Conservation (phyloP, 768 basidiomycete genomes). For the Hebeloma cylindrosporum region DNA sequence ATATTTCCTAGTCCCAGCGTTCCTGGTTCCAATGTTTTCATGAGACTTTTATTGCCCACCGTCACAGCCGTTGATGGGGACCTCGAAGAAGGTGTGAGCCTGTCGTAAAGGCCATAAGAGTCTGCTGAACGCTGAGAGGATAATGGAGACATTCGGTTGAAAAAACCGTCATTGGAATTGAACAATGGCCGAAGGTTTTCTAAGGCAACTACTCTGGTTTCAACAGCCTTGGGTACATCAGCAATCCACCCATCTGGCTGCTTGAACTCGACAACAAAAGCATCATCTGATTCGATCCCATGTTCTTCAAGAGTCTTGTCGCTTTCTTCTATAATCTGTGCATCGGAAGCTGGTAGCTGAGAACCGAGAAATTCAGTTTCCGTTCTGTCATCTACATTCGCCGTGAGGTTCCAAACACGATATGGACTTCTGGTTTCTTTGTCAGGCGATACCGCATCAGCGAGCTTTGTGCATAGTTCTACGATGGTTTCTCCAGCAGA, state of each 20-base stretch:
- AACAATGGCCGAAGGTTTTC: constrained; percentile 52
- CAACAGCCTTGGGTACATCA: constrained; percentile 28
- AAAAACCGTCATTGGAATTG: constrained; percentile 54
- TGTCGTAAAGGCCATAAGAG: constrained; percentile 22
- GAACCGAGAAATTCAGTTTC: constrained; percentile 33
- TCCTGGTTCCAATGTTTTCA: constrained; percentile 58
- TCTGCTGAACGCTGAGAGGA: constrained; percentile 15
- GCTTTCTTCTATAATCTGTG: constrained; percentile 45
- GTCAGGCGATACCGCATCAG: constrained; percentile 33
- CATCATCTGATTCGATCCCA: constrained; percentile 58
- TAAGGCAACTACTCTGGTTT: constrained; percentile 16
- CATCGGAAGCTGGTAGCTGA: constrained; percentile 29
- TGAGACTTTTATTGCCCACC: constrained; percentile 26
- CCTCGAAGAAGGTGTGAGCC: constrained; percentile 22
- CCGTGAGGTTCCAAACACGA: constrained; percentile 65
- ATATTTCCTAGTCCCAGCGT: constrained; percentile 89
- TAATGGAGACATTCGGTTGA: constrained; percentile 41
- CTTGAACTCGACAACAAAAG: constrained; percentile 77
- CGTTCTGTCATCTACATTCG: constrained; percentile 37
- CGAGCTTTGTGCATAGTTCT: constrained; percentile 41
- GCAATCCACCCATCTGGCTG: constrained; percentile 58
- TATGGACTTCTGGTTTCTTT: constrained; percentile 36
- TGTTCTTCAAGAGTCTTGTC: constrained; percentile 58
- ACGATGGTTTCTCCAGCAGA: constrained; percentile 53
- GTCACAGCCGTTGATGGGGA: constrained; percentile 34